phyloP scores from a whole-genome alignment of 495 filamentous ascomycete genomes.

The Neurospora intermedia region DNA sequence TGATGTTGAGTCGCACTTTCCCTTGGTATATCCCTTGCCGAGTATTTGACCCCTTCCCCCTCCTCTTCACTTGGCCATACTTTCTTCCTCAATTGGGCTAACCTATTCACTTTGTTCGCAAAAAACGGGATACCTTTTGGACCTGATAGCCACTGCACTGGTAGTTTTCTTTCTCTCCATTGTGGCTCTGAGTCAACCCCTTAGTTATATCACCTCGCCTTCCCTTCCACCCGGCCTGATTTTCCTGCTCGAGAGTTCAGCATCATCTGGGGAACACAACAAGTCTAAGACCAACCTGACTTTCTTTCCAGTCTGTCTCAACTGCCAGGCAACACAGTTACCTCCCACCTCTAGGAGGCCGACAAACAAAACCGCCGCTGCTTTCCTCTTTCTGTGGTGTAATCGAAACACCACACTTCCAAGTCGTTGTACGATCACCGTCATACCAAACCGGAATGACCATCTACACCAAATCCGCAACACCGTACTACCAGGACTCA shows the following conservation, averaged over 20 bases:
- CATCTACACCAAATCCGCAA: background rate
- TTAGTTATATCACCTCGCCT: background rate
- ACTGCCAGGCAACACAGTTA: background rate
- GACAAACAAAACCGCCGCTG: background rate
- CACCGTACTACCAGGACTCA: background rate
- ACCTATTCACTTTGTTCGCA: background rate
- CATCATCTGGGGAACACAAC: background rate
- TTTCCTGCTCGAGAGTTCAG: background rate
- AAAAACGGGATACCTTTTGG: background rate
- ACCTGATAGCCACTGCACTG: background rate
- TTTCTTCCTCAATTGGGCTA: background rate
- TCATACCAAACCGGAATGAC: constrained; percentile 3
- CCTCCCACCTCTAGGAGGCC: background rate
- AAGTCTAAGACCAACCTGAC: background rate
- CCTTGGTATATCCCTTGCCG: background rate
- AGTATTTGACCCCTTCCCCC: background rate
- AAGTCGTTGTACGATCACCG: constrained; percentile 5
- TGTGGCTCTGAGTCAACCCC: background rate
- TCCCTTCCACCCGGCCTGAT: background rate
- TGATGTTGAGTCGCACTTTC: background rate
- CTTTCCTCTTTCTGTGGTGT: constrained; percentile 5
- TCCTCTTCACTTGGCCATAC: background rate
- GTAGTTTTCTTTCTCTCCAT: background rate
- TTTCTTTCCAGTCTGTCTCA: background rate
- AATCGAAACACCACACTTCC: constrained; percentile 2